Conservation (phyloP, 192 early-diverging fungal species). For the Coemansia sp. region DNA sequence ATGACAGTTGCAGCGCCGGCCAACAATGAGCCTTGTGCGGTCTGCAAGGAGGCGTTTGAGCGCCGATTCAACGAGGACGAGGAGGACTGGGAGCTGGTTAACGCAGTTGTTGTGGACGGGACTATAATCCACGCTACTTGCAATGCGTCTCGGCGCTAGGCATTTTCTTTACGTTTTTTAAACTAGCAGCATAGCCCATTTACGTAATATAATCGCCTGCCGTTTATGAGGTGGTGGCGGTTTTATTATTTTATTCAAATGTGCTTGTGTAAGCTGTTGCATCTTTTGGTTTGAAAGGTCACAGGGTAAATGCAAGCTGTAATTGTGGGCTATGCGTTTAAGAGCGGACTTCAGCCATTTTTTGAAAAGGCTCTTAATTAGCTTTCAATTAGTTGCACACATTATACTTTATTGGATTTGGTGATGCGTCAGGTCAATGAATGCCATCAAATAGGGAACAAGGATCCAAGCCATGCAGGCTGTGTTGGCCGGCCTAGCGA, state of each 20-base stretch:
- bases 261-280: too few relatives aligned
- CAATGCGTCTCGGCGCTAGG: slow-evolving; percentile 9
- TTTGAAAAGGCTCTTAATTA: not conserved
- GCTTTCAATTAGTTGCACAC: not conserved
- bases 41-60: slow-evolving; percentile 76
- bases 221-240: not conserved
- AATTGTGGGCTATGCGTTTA: too few relatives aligned
- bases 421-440: too few relatives aligned
- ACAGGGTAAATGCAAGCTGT: too few relatives aligned
- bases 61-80: slow-evolving; percentile 72
- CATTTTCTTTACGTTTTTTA: not conserved
- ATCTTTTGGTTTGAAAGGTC: too few relatives aligned
- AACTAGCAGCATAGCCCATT: not conserved
- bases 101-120: slow-evolving; percentile 62
- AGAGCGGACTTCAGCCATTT: too few relatives aligned
- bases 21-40: slow-evolving; percentile 60
- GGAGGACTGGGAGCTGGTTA: slow-evolving; percentile 73
- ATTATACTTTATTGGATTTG: not conserved
- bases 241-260: too few relatives aligned
- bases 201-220: not conserved
- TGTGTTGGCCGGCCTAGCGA: not conserved
- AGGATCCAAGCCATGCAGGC: not conserved
- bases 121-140: slow-evolving; percentile 49
- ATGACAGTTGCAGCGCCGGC: slow-evolving; percentile 51
- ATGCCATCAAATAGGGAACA: not conserved